Evolutionary conservation across 2,329 filamentous ascomycete species (phyloP).

Genomic region (Paracoccidioides brasiliensis): DNA sequence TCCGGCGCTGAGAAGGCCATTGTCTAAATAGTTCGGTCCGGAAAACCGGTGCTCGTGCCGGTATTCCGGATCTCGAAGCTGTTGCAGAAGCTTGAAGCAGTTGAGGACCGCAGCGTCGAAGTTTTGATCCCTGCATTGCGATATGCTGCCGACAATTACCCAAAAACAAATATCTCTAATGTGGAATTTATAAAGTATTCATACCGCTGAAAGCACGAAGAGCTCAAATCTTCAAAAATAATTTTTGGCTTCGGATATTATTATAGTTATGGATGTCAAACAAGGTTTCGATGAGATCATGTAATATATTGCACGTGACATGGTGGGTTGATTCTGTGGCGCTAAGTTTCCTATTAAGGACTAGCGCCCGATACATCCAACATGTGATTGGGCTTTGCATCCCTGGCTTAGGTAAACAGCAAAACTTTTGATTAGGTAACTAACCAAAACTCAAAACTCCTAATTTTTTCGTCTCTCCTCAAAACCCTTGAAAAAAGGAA

Average conservation of each 20-base stretch:
- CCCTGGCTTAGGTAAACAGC: too few relatives aligned
- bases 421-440: not conserved
- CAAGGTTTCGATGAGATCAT: not conserved
- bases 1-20: not conserved
- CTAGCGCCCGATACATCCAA: too few relatives aligned
- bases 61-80: not conserved
- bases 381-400: too few relatives aligned
- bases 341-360: not conserved
- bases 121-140: constrained; percentile 1
- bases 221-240: not conserved
- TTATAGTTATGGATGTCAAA: not conserved
- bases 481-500: not conserved
- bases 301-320: not conserved
- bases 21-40: not conserved
- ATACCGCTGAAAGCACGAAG: too few relatives aligned
- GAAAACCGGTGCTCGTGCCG: not conserved
- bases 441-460: not conserved
- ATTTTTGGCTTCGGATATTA: not conserved
- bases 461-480: constrained; percentile 7
- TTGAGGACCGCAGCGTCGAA: not conserved
- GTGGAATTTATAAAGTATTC: too few relatives aligned
- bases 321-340: not conserved
- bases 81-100: constrained; percentile 1
- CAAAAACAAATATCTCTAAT: not conserved
- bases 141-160: not conserved